Evolutionary conservation across 2,329 filamentous ascomycete species (phyloP).

Genomic region (Shiraia sp.): DNA sequence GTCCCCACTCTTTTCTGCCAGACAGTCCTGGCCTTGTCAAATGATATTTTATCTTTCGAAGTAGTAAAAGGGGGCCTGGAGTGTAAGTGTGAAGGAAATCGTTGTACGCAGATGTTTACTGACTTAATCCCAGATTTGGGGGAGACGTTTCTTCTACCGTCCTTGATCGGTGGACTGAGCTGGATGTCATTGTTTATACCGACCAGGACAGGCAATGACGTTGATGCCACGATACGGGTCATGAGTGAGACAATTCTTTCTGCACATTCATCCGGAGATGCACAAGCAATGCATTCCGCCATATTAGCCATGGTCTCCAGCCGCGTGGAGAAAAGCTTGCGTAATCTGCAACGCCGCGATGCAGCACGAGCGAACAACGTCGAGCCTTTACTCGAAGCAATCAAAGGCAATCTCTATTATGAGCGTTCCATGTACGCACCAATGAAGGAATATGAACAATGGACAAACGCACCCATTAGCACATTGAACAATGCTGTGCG

Average conservation of each 20-base stretch:
- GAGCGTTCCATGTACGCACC: constrained; percentile 66
- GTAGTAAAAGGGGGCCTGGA: constrained; percentile 75
- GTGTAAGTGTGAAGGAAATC: constrained; percentile 55
- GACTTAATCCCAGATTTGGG: constrained; percentile 62
- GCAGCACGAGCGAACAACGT: constrained; percentile 69
- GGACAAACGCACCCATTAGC: constrained; percentile 61
- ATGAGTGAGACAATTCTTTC: constrained; percentile 73
- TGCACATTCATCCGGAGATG: constrained; percentile 71
- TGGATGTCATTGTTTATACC: constrained; percentile 74
- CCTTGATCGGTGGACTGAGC: constrained; percentile 71
- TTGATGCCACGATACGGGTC: constrained; percentile 71
- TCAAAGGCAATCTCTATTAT: constrained; percentile 62
- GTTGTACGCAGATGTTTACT: constrained; percentile 1
- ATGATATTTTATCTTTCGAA: constrained; percentile 68
- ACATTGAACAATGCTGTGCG: constrained; percentile 64
- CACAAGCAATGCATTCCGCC: constrained; percentile 69
- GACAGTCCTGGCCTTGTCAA: constrained; percentile 71
- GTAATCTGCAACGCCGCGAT: constrained; percentile 67
- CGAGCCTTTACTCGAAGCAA: constrained; percentile 67
- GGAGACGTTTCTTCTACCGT: constrained; percentile 79
- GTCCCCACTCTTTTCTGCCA: constrained; percentile 78
- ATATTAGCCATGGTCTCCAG: constrained; percentile 73
- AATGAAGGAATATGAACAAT: constrained; percentile 69
- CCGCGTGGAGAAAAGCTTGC: constrained; percentile 68
- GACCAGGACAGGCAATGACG: constrained; percentile 64